These are phyloP conservation scores for Phytophthora ohioensis DNA, from an alignment of 352 stramenopile genomes.

Conservation along the genomic window DNA sequence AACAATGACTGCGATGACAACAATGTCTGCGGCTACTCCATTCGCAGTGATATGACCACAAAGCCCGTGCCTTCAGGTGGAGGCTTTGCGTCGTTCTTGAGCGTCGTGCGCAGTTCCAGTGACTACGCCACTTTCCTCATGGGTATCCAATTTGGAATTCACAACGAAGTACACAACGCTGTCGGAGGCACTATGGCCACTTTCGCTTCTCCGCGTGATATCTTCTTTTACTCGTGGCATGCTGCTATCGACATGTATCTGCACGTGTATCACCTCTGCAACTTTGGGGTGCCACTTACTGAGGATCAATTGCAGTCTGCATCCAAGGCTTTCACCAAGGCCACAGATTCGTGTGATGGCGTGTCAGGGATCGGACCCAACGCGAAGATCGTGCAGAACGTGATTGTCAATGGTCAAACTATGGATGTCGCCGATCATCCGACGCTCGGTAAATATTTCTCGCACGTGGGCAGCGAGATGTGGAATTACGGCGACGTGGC, in stretches of 20 bases:
- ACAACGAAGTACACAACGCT: constrained; percentile 70
- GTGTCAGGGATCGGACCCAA: constrained; percentile 43
- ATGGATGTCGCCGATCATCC: constrained; percentile 69
- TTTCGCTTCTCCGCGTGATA: constrained; percentile 54
- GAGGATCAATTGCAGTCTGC: constrained; percentile 49
- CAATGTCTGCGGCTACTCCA: constrained; percentile 43
- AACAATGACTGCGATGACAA: constrained; percentile 49
- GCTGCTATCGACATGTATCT: constrained; percentile 73
- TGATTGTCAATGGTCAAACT: constrained; percentile 49
- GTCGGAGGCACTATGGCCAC: constrained; percentile 64
- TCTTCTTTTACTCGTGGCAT: constrained; percentile 81
- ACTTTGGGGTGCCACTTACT: constrained; percentile 56
- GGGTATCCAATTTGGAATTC: constrained; percentile 64
- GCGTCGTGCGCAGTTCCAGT: constrained; percentile 51
- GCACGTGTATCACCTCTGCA: constrained; percentile 74
- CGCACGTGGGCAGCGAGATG: constrained; percentile 56
- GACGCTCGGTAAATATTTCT: constrained; percentile 69
- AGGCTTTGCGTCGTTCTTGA: constrained; percentile 64
- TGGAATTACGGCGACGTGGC: constrained; percentile 75
- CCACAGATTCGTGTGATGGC: constrained; percentile 55
- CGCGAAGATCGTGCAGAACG: constrained; percentile 44
- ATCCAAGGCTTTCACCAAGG: constrained; percentile 51
- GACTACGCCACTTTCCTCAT: constrained; percentile 72
- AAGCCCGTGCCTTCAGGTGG: constrained; percentile 50
- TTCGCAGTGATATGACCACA: constrained; percentile 52